These are phyloP conservation scores for Strombidium stylifer DNA, from an alignment of 73 alveolate genomes.

Conservation along the genomic window DNA sequence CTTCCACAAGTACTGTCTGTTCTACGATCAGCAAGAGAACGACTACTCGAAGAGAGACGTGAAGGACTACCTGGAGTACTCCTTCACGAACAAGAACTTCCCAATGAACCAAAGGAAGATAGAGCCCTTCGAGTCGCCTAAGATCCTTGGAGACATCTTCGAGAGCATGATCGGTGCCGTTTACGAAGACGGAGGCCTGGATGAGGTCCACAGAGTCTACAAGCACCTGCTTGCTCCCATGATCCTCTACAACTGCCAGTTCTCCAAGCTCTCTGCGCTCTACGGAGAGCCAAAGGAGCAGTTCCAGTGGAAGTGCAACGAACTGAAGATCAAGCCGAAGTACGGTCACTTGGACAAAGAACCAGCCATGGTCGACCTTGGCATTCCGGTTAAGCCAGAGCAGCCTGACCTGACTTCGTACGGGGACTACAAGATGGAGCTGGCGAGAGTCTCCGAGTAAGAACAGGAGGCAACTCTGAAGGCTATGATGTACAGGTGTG, in stretches of 20 bases:
- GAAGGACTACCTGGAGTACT: slow-evolving; percentile 13
- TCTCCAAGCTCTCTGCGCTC: slow-evolving; percentile 5
- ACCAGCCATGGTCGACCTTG: background rate
- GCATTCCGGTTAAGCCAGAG: too few species aligned
- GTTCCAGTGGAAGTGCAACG: background rate
- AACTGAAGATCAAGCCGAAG: background rate
- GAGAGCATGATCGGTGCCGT: slow-evolving; percentile 60
- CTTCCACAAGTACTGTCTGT: slow-evolving; percentile 33
- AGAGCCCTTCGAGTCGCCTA: slow-evolving; percentile 52
- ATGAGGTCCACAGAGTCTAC: slow-evolving; percentile 31
- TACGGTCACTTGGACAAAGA: background rate
- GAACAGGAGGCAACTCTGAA: background rate
- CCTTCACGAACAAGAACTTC: slow-evolving; percentile 26
- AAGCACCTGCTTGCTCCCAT: slow-evolving; percentile 41
- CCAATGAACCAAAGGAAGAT: slow-evolving; percentile 13
- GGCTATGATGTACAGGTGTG: slow-evolving; percentile 23
- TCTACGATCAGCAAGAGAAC: background rate
- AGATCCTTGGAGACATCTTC: slow-evolving; percentile 53
- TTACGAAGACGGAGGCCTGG: slow-evolving; percentile 43
- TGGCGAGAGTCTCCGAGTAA: too few species aligned
- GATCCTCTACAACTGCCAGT: slow-evolving; percentile 29
- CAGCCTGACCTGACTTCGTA: too few species aligned
- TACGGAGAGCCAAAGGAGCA: slow-evolving; percentile 47
- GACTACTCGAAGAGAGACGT: slow-evolving; percentile 11
- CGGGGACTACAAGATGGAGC: too few species aligned